Evolutionary conservation across 2,329 filamentous ascomycete genomes (phyloP).

Genomic region (Chaetomium globosum): DNA sequence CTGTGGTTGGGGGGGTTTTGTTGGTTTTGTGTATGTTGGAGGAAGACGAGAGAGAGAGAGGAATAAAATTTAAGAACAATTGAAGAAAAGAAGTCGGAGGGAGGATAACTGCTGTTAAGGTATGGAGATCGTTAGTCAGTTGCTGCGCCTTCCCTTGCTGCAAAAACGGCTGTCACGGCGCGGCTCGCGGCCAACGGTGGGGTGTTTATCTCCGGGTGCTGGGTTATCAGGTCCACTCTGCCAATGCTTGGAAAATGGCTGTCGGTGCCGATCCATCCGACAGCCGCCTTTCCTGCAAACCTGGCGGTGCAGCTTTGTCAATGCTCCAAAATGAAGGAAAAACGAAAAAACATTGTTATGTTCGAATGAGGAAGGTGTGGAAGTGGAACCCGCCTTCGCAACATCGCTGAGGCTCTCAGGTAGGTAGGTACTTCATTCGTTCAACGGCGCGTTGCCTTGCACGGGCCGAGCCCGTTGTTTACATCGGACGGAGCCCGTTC

Average conservation of each 20-base stretch:
- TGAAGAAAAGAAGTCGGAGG: conserved; percentile 7
- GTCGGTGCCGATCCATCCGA: conserved; percentile 15
- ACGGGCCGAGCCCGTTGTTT: neutral
- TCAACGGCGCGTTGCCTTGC: neutral
- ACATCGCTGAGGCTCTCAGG: neutral
- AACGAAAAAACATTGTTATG: too few relatives aligned
- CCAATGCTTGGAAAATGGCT: conserved; percentile 18
- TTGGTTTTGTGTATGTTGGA: neutral
- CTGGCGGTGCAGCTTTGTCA: neutral
- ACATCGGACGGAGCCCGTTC: neutral
- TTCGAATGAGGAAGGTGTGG: neutral
- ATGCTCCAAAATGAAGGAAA: neutral
- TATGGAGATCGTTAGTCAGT: neutral
- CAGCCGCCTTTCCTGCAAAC: neutral
- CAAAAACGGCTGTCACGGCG: conserved; percentile 10
- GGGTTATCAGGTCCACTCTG: conserved; percentile 7
- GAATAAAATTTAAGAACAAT: neutral
- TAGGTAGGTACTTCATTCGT: too few relatives aligned
- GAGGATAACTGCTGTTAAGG: neutral
- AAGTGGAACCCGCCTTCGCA: neutral
- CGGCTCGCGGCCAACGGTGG: conserved; percentile 8
- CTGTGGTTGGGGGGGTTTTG: conserved; percentile 6
- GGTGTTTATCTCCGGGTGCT: neutral
- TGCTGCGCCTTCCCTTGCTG: conserved; percentile 11
- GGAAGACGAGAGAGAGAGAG: neutral